These are phyloP conservation scores for Tephrocybe sp. DNA, from an alignment of 768 basidiomycete species.

Conservation along the genomic window DNA sequence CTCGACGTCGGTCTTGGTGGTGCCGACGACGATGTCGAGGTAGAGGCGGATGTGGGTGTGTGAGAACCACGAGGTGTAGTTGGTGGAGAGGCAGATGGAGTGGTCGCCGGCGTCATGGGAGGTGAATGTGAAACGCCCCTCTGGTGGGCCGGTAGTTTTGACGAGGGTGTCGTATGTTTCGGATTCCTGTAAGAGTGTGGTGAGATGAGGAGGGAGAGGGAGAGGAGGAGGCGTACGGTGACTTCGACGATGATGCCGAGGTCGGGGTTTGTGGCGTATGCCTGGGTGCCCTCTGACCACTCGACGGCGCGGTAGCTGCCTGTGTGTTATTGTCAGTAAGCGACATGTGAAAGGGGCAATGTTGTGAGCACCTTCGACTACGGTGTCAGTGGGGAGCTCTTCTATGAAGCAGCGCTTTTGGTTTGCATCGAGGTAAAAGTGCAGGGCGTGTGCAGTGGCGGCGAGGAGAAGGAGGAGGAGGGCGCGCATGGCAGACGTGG, in stretches of 20 bases:
- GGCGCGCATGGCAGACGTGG: background rate
- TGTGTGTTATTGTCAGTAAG: slow-evolving; percentile 24
- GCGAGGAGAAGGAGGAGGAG: slow-evolving; percentile 16
- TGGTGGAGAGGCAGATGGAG: too few relatives aligned
- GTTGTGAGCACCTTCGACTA: slow-evolving; percentile 74
- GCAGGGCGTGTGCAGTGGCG: slow-evolving; percentile 69
- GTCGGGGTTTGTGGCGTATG: slow-evolving; percentile 68
- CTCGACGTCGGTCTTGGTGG: too few relatives aligned
- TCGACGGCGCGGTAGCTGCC: slow-evolving; percentile 93
- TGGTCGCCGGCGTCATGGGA: too few relatives aligned
- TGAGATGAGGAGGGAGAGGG: background rate
- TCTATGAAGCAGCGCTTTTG: slow-evolving; percentile 96
- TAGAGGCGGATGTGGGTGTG: too few relatives aligned
- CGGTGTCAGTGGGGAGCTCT: slow-evolving; percentile 93
- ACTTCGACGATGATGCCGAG: slow-evolving; percentile 92
- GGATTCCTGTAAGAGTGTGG: slow-evolving; percentile 66
- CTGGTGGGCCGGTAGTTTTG: slow-evolving; percentile 85
- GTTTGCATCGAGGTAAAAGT: slow-evolving; percentile 95
- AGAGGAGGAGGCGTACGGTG: slow-evolving; percentile 54
- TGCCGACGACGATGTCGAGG: too few relatives aligned
- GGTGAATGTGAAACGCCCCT: slow-evolving; percentile 95
- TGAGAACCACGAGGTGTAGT: too few relatives aligned
- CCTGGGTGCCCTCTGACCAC: slow-evolving; percentile 75
- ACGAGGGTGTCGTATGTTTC: slow-evolving; percentile 80
- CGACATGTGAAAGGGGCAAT: background rate